phyloP scores from a whole-genome alignment of 2,329 filamentous ascomycete genomes.

The Hypoxylon sp. region DNA sequence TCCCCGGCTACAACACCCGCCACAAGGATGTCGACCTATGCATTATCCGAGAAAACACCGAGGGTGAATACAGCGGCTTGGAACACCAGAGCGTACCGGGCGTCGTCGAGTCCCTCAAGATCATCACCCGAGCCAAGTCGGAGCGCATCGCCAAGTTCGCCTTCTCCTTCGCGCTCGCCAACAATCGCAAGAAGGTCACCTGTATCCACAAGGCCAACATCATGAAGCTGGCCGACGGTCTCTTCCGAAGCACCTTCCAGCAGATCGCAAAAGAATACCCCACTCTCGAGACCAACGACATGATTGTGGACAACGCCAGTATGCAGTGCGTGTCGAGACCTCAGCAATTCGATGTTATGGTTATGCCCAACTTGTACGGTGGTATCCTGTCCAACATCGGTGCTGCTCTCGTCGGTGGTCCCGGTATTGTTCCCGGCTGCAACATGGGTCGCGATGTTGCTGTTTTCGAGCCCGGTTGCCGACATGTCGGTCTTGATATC shows the following conservation, averaged over 20 bases:
- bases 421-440: conserved; percentile 96
- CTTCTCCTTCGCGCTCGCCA: conserved; percentile 96
- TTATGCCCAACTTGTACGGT: conserved; percentile 99
- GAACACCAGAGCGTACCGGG: conserved; percentile 98
- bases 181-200: conserved; percentile 99
- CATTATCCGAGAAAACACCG: conserved; percentile 99
- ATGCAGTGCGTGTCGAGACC: conserved; percentile 98
- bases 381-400: conserved; percentile 99
- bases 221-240: conserved; percentile 99
- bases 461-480: conserved; percentile 98
- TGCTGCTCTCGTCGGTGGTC: conserved; percentile 95
- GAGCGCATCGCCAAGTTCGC: conserved; percentile 99
- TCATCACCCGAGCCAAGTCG: conserved; percentile 98
- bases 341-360: conserved; percentile 99
- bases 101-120: conserved; percentile 99
- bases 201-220: conserved; percentile 99
- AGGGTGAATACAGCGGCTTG: conserved; percentile 98
- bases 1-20: conserved; percentile 96
- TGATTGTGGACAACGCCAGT: conserved; percentile 99
- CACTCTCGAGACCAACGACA: conserved; percentile 95
- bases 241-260: conserved; percentile 99
- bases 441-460: conserved; percentile 99
- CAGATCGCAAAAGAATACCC: conserved; percentile 94
- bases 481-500: conserved; percentile 99
- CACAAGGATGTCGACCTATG: conserved; percentile 98